Percentiles rank a stretch among this genome's conserved stretches.
Conservation (phyloP, 208 protist species). For the Leishmania major region DNA sequence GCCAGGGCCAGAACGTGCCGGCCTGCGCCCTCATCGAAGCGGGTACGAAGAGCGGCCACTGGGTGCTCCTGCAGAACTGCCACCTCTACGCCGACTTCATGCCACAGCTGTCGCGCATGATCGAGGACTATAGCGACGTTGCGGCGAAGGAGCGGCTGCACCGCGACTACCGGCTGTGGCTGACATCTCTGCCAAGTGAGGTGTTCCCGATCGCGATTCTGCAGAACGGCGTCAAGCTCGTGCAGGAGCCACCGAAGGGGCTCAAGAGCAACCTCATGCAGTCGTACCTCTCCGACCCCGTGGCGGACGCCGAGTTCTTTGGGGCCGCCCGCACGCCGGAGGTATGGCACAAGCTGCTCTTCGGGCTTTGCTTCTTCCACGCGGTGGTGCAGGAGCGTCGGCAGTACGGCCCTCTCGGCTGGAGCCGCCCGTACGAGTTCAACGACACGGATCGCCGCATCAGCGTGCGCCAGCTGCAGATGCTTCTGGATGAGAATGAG, state of each 20-base stretch:
- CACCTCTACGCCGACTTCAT: constrained; percentile 96
- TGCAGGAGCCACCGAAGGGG: constrained; percentile 98
- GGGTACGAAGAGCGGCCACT: constrained; percentile 86
- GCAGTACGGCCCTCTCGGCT: constrained; percentile 96
- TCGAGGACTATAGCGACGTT: constrained; percentile 92
- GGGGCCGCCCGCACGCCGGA: constrained; percentile 76
- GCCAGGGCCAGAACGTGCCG: constrained; percentile 95
- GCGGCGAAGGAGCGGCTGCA: constrained; percentile 90
- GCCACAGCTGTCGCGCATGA: constrained; percentile 91
- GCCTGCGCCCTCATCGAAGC: constrained; percentile 92
- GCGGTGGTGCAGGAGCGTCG: constrained; percentile 96
- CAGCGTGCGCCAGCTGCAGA: constrained; percentile 94
- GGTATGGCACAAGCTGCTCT: constrained; percentile 92
- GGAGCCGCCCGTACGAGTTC: constrained; percentile 98
- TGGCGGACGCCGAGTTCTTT: constrained; percentile 89
- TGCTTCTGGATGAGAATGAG: constrained; percentile 94
- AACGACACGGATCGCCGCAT: constrained; percentile 97
- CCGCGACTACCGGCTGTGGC: constrained; percentile 97
- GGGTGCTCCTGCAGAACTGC: constrained; percentile 97
- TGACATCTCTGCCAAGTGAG: constrained; percentile 97
- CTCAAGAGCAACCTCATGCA: constrained; percentile 96
- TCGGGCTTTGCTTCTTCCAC: constrained; percentile 97
- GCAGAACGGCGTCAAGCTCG: constrained; percentile 98
- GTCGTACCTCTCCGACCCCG: constrained; percentile 93
- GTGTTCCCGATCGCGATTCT: constrained; percentile 98